A percentile compares a stretch with the other conserved stretches of the same genome.
Evolutionary conservation across 805 yeast genomes (phyloP).

Genomic region (Lipomyces mesembrius): DNA sequence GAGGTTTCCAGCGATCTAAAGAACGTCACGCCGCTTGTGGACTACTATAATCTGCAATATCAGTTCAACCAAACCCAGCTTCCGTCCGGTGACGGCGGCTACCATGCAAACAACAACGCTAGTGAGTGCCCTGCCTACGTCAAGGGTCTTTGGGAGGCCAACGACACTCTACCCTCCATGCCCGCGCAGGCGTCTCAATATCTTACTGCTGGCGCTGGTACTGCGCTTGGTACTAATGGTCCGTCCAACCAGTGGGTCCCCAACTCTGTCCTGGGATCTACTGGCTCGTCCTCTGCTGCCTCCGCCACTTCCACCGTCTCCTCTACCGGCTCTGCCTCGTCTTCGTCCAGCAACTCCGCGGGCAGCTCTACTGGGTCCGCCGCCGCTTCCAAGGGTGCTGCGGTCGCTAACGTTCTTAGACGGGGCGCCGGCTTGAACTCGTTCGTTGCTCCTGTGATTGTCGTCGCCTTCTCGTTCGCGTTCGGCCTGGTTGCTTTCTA

Average conservation of each 20-base stretch:
- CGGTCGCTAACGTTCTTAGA: slow-evolving; percentile 44
- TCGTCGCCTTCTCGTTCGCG: slow-evolving; percentile 20
- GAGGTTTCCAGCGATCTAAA: slow-evolving; percentile 54
- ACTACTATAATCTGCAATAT: slow-evolving; percentile 63
- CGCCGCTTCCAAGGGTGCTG: slow-evolving; percentile 48
- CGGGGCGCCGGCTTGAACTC: slow-evolving; percentile 10
- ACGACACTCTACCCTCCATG: slow-evolving; percentile 38
- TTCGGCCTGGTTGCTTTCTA: slow-evolving; percentile 24
- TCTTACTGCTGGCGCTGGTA: slow-evolving; percentile 49
- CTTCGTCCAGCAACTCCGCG: slow-evolving; percentile 38
- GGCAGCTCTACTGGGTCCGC: slow-evolving; percentile 38
- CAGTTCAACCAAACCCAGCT: slow-evolving; percentile 55
- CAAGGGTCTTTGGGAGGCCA: slow-evolving; percentile 36
- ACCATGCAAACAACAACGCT: slow-evolving; percentile 29
- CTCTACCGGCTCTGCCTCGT: slow-evolving; percentile 10
- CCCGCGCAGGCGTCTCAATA: slow-evolving; percentile 43
- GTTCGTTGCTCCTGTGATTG: slow-evolving; percentile 20
- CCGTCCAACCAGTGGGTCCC: slow-evolving; percentile 39
- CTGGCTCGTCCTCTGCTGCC: slow-evolving; percentile 15
- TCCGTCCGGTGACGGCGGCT: slow-evolving; percentile 37
- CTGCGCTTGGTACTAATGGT: slow-evolving; percentile 46
- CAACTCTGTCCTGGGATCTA: slow-evolving; percentile 2
- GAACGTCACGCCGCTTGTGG: slow-evolving; percentile 55
- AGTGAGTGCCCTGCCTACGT: slow-evolving; percentile 42
- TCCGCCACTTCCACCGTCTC: slow-evolving; percentile 13